Percentiles rank a stretch among this genome's conserved stretches.
phyloP scores from a whole-genome alignment of 208 protist genomes.

The Trypanosoma rangeli region DNA sequence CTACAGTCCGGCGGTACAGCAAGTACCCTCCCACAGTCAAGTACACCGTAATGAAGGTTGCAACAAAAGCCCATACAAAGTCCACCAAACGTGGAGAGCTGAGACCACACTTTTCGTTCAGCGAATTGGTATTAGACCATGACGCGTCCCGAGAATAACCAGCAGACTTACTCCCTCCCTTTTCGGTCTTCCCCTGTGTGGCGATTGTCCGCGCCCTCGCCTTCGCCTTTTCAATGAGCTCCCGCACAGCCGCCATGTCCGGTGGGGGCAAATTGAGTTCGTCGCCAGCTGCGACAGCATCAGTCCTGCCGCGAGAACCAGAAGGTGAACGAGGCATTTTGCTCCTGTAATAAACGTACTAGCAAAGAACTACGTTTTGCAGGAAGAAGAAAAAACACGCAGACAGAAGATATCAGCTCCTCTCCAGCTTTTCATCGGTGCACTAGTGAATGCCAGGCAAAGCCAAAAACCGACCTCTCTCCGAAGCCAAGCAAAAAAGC shows the following conservation, averaged over 20 bases:
- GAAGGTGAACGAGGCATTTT: slow-evolving; percentile 35
- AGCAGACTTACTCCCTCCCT: background rate
- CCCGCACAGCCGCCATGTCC: slow-evolving; percentile 65
- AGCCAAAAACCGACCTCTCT: background rate
- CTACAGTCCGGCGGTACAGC: slow-evolving; percentile 7
- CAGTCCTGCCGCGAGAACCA: slow-evolving; percentile 17
- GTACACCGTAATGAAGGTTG: slow-evolving; percentile 43
- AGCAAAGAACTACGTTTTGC: slow-evolving; percentile 1
- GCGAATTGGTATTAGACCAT: background rate
- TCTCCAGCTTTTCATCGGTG: background rate
- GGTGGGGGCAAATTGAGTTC: slow-evolving; percentile 32
- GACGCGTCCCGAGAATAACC: background rate
- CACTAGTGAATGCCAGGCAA: background rate
- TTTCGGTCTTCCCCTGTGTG: background rate
- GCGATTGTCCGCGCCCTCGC: slow-evolving; percentile 36
- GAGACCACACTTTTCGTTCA: background rate
- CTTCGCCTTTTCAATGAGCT: slow-evolving; percentile 72
- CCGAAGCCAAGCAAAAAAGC: background rate
- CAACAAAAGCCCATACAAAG: slow-evolving; percentile 36
- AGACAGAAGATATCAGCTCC: background rate
- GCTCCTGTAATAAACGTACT: background rate
- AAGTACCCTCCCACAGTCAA: slow-evolving; percentile 36
- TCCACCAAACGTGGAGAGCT: slow-evolving; percentile 25
- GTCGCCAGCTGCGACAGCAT: background rate
- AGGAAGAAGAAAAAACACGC: slow-evolving; percentile 14